phyloP scores from a whole-genome alignment of 164 flowering plant species.

The Chimonanthus salicifolius region DNA sequence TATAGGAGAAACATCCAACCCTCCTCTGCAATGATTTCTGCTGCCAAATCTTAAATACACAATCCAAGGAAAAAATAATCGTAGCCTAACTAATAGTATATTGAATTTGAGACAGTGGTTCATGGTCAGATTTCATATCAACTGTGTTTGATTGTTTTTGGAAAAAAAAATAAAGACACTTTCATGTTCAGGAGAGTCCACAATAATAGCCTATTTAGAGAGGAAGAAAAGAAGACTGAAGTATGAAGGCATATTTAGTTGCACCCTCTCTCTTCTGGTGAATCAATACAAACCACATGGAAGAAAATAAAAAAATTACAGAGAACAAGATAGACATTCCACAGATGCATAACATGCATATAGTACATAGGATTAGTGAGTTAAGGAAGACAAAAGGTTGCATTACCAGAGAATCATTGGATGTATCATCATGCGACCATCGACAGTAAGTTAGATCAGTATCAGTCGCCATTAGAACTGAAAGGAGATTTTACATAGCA shows the following conservation, averaged over 20 bases:
- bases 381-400: not conserved
- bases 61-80: not conserved
- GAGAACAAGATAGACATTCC: not conserved
- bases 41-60: not conserved
- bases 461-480: conserved; percentile 15
- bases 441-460: conserved; percentile 16
- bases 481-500: not conserved
- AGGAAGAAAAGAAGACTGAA: not conserved
- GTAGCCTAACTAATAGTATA: not conserved
- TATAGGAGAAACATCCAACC: not conserved
- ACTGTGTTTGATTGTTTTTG: not conserved
- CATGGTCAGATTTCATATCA: not conserved
- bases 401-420: conserved; percentile 8
- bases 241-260: not conserved
- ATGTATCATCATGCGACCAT: conserved; percentile 14
- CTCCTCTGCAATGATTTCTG: not conserved
- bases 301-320: not conserved
- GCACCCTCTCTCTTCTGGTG: not conserved
- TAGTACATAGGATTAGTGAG: not conserved
- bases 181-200: not conserved
- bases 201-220: not conserved
- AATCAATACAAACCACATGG: not conserved
- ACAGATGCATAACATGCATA: too few relatives aligned
- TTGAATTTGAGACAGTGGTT: not conserved
- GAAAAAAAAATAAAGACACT: not conserved